Conservation (phyloP, 2,329 filamentous ascomycete genomes). For the Pseudodiploospora longispora region DNA sequence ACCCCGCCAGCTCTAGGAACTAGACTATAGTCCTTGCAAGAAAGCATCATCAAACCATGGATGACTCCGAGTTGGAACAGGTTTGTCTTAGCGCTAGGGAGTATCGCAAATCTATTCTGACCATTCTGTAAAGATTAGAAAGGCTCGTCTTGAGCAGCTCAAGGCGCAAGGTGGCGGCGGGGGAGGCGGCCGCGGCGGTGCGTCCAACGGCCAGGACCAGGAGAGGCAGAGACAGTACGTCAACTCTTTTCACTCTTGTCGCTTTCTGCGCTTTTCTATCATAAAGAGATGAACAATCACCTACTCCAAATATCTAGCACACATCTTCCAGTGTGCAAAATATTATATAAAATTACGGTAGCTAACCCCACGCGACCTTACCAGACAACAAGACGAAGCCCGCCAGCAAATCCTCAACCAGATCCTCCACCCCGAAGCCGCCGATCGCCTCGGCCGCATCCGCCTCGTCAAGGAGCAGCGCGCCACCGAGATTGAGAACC, state of each 20-base stretch:
- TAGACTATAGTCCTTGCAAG: not conserved
- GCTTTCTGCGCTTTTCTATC: not conserved
- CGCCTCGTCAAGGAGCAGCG: constrained; percentile 90
- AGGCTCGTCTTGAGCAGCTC: constrained; percentile 87
- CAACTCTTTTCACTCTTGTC: not conserved
- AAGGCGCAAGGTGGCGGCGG: constrained; percentile 59
- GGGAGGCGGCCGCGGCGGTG: constrained; percentile 35
- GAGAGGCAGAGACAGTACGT: constrained; percentile 51
- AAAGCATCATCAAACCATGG: constrained; percentile 23
- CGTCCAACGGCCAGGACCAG: constrained; percentile 36
- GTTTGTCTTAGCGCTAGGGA: constrained; percentile 17
- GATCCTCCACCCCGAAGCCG: constrained; percentile 89
- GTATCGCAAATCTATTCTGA: constrained; percentile 13
- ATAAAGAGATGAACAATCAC: not conserved
- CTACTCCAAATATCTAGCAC: not conserved
- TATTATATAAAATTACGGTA: not conserved
- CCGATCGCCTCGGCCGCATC: constrained; percentile 88
- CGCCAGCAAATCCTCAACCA: constrained; percentile 74
- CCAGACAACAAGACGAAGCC: constrained; percentile 54
- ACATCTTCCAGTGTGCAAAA: not conserved
- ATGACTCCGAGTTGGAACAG: constrained; percentile 33
- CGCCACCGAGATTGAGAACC: constrained; percentile 83
- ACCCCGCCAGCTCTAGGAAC: constrained; percentile 1
- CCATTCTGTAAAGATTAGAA: constrained; percentile 58
- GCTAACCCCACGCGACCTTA: not conserved